phyloP scores from a whole-genome alignment of 495 filamentous ascomycete species.

The Aspergillus homomorphus region DNA sequence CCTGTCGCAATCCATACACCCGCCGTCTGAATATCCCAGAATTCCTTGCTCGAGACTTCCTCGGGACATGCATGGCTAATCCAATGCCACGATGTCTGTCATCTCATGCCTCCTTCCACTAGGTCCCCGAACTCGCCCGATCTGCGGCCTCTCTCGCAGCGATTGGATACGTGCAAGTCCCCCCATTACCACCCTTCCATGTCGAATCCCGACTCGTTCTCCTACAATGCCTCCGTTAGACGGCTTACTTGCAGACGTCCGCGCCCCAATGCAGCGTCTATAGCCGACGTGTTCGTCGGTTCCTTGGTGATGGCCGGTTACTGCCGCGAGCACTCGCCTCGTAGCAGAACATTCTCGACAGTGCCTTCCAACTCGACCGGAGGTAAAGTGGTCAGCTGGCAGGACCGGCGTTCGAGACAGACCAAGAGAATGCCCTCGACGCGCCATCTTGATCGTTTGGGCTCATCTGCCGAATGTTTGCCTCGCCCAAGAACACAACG shows the following conservation, averaged over 20 bases:
- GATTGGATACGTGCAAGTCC: conserved; percentile 39
- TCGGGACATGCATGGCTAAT: conserved; percentile 41
- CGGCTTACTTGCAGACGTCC: conserved; percentile 39
- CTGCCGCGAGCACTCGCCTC: conserved; percentile 55
- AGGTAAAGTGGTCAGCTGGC: conserved; percentile 15
- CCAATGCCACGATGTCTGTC: conserved; percentile 58
- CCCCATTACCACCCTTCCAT: conserved; percentile 27
- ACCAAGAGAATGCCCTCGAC: conserved; percentile 17
- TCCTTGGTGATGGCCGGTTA: conserved; percentile 62
- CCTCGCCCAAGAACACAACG: conserved; percentile 26
- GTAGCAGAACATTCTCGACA: conserved; percentile 30
- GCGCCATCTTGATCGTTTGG: conserved; percentile 22
- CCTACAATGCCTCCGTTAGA: conserved; percentile 31
- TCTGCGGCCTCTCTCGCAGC: conserved; percentile 48
- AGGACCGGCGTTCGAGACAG: conserved; percentile 14
- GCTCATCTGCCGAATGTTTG: conserved; percentile 12
- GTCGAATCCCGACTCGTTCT: conserved; percentile 28
- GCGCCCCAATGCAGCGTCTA: conserved; percentile 40
- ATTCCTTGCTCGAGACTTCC: conserved; percentile 17
- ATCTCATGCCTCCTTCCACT: conserved; percentile 62
- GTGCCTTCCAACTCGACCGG: conserved; percentile 18
- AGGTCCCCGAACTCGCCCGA: conserved; percentile 51
- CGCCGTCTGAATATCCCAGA: neutral
- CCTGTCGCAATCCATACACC: neutral
- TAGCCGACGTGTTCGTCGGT: conserved; percentile 58